Base-by-base conservation (phyloP, 129 eudicot species). In the Saussurea involucrata region DNA sequence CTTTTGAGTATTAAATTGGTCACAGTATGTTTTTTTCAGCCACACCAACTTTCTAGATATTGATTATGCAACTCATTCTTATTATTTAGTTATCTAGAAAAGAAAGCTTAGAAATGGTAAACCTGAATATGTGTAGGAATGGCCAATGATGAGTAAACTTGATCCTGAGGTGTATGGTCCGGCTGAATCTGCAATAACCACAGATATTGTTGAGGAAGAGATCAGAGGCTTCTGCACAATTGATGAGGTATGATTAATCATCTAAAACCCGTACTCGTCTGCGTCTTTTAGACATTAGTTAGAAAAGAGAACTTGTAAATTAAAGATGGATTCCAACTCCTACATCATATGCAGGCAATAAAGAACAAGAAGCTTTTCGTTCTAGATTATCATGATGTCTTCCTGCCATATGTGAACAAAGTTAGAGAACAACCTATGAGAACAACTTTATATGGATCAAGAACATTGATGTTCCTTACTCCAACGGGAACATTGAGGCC, bases 391-490 rank as follows among this genome's bases (percentile, higher is more conserved):
- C 92, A 92, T 82, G 96, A 92, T 68, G 17, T 89, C 36, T 66
- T 87, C 49, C 37, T 92, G 37, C 97, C 97, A 11, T 92, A 74
- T 70, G 97, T 92, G 66, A 44, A 86, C 78, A 89, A 82, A 85
- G 89, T 89, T 24, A 87, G 96, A 40, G 78, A 68, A 24, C 28
- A 88, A 72, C 83, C 76, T 24, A 2, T 73, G 27, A 87, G 83
- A 80, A 92, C 92, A 69, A 89, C 96, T 28, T 55, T 92, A 15
- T 92, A 92, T 42, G 97, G 89, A 68, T 92, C 97, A 24, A 80
- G 97, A 73, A 86, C 97, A 37, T 24, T 91, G 7, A 85, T 91
- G 85, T 87, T 78, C 85, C 83, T 89, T 34, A 87, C 83, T 13
- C 87, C 88, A 1, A 42, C 24, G 0, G 88, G 87, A 53, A 86